A percentile compares a stretch with the other conserved stretches of the same genome.
These are phyloP conservation scores for Rhodotorula diobovata DNA, from an alignment of 768 basidiomycete genomes.

Conservation along the genomic window DNA sequence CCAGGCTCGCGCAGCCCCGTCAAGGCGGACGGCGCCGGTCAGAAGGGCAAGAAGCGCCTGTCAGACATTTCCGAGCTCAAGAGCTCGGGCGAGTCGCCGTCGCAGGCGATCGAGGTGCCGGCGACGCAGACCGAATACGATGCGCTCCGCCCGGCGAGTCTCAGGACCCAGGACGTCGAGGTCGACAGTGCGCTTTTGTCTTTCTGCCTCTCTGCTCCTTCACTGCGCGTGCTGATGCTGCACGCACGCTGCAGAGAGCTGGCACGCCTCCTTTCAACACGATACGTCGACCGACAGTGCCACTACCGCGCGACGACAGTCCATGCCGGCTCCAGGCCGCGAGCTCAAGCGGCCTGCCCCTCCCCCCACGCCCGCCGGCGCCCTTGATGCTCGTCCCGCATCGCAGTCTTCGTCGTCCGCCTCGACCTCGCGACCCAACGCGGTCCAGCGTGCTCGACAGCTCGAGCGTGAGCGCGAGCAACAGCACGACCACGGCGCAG, in stretches of 20 bases:
- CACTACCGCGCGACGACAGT: neutral
- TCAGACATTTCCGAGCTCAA: constrained; percentile 23
- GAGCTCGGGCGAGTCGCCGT: constrained; percentile 19
- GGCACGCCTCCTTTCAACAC: constrained; percentile 16
- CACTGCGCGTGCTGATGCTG: too few species aligned
- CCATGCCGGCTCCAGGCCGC: constrained; percentile 4
- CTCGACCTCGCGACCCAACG: neutral
- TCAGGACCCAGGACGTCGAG: neutral
- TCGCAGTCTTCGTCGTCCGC: neutral
- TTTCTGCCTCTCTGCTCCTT: neutral
- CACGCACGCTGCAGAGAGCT: neutral
- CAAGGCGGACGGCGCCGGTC: neutral
- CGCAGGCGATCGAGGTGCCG: constrained; percentile 24
- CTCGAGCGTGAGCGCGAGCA: neutral
- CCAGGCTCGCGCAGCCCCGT: neutral
- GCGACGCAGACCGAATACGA: constrained; percentile 33
- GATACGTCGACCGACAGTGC: constrained; percentile 7
- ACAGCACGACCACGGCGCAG: neutral
- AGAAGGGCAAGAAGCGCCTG: constrained; percentile 7
- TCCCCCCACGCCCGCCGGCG: constrained; percentile 3
- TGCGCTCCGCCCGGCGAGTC: neutral
- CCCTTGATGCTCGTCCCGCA: neutral
- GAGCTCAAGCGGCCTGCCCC: constrained; percentile 3
- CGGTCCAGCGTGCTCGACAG: too few species aligned
- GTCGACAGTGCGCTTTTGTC: constrained; percentile 2